Percentiles rank a stretch among this genome's conserved stretches.
phyloP scores from a whole-genome alignment of 306 rosid species.

The Cicer yamashitae region DNA sequence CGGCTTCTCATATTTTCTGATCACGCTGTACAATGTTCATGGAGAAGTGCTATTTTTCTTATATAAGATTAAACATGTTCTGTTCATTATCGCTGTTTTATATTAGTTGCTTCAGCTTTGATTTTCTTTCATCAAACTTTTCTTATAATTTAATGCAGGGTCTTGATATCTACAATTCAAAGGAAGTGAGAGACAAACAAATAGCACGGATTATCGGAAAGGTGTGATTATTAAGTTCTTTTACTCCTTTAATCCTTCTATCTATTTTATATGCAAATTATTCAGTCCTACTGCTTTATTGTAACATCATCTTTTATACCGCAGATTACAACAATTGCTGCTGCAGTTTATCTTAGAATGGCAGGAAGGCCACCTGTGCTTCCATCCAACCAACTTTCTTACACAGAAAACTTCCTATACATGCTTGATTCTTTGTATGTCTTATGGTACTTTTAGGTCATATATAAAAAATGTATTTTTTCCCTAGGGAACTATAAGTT shows the following conservation, averaged over 20 bases:
- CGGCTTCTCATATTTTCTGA: too few relatives aligned
- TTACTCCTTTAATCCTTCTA: slow-evolving; percentile 32
- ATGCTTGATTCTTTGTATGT: slow-evolving; percentile 93
- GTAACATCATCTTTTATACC: slow-evolving; percentile 30
- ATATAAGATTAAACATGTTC: slow-evolving; percentile 3
- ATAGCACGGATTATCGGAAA: slow-evolving; percentile 81
- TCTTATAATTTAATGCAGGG: slow-evolving; percentile 55
- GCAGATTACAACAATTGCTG: slow-evolving; percentile 87
- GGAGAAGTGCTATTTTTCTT: neutral
- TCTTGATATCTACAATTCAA: slow-evolving; percentile 76
- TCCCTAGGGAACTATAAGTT: slow-evolving; percentile 3
- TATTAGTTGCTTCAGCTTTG: slow-evolving; percentile 11
- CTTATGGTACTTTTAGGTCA: neutral
- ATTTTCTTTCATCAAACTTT: neutral
- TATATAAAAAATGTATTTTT: neutral
- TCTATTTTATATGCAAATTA: neutral
- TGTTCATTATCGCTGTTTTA: neutral
- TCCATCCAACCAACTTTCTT: slow-evolving; percentile 79
- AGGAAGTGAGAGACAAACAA: slow-evolving; percentile 91
- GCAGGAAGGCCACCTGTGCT: slow-evolving; percentile 94
- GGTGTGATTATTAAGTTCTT: slow-evolving; percentile 52
- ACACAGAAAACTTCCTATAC: slow-evolving; percentile 84
- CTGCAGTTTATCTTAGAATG: slow-evolving; percentile 80
- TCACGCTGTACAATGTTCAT: neutral
- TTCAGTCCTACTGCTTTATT: slow-evolving; percentile 10